Evolutionary conservation across 305 asterid species (phyloP), one percentile per base, ranked within the genome.

Genomic region (Caryopteris hybrid): DNA sequence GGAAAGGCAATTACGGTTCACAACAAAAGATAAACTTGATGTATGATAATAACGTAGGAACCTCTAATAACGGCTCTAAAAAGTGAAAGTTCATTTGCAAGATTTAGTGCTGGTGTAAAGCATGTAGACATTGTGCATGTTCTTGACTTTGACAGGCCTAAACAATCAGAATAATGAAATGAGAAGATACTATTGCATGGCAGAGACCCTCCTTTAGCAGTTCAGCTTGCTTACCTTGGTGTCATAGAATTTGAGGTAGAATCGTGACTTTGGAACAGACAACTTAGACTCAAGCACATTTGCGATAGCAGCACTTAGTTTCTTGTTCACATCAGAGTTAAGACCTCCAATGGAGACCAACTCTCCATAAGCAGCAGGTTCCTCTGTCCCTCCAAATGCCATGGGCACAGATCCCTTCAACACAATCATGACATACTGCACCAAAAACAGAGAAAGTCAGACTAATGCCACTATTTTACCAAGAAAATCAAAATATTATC

Each of bases 61-160:
- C 38, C 63, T 66, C 76, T 57, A 65, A 65, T 73, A 56, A 65
- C 66, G 69, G 68, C 74, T 77, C 81, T 54, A 78, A 78, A 77
- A 62, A 42, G 78, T 76, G 83, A 57, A 78, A 81, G 88, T 76
- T 69, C 68, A 76, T 80, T 81, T 82, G 85, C 95, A 81, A 76
- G 91, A 88, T 73, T 85, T 91, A 90, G 90, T 69, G 72, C 92
- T 91, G 96, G 95, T 91, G 99, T 89, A 91, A 88, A 85, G 97
- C 97, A 85, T 93, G 98, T 70, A 93, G 89, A 82, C 97, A 90
- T 60, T 88, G 97, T 85, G 93, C 94, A 88, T 88, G 68, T 72
- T 87, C 97, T 88, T 87, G 97, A 78, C 84, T 87, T 80, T 83
- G 92, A 86, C 78, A 72, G 79, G 91, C 99, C 99, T 86, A 94